Conservation (phyloP, 78 protist genomes). For the Pelomyxa schiedti region DNA sequence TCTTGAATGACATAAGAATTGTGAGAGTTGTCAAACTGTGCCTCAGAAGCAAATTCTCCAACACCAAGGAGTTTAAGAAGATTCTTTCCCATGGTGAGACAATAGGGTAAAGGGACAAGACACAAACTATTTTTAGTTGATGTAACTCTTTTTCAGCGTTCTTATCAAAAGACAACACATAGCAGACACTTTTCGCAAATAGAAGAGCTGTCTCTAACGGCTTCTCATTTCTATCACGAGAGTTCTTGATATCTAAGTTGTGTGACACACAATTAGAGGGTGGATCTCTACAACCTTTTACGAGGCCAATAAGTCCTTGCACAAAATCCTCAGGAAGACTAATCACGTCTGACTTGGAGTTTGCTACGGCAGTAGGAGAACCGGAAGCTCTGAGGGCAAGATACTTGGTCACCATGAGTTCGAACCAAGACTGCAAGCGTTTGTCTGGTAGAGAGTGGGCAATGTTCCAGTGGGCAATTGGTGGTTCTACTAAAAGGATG, state of each 20-base stretch:
- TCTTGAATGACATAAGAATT: constrained; percentile 33
- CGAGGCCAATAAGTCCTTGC: neutral
- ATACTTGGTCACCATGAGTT: constrained; percentile 5
- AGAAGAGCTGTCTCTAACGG: too few relatives aligned
- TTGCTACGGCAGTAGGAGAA: neutral
- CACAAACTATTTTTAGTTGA: neutral
- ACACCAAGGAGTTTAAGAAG: constrained; percentile 31
- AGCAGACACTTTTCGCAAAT: constrained; percentile 41
- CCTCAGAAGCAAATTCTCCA: constrained; percentile 52
- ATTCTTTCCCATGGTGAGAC: constrained; percentile 2
- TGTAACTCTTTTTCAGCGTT: neutral
- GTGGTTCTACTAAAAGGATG: neutral
- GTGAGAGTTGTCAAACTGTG: constrained; percentile 44
- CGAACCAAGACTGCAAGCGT: neutral
- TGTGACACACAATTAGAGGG: too few relatives aligned
- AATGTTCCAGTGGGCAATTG: constrained; percentile 19
- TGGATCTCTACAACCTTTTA: neutral
- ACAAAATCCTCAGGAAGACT: neutral
- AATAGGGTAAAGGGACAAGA: neutral
- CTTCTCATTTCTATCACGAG: neutral
- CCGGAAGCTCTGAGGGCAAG: neutral
- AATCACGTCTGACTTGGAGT: neutral
- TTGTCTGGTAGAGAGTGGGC: constrained; percentile 3
- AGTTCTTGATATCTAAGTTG: neutral
- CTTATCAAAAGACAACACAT: constrained; percentile 33